Evolutionary conservation across 2,329 filamentous ascomycete species (phyloP).

Genomic region (Claviceps purpurea): DNA sequence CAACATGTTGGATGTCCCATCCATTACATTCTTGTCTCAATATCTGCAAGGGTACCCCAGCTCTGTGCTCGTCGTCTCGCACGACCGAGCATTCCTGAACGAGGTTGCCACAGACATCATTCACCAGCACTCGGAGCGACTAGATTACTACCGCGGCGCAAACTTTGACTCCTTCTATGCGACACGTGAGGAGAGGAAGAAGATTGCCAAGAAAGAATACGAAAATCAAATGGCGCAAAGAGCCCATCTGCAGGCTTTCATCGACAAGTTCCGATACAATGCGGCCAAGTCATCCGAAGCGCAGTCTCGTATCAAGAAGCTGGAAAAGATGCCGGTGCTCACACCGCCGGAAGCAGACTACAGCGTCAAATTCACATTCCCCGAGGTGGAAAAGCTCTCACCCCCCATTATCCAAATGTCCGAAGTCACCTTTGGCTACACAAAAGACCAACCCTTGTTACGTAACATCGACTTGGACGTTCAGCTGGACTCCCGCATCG

Average conservation of each 20-base stretch:
- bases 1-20: conserved; percentile 99
- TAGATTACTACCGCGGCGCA: conserved; percentile 97
- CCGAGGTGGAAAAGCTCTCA: conserved; percentile 92
- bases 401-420: conserved; percentile 98
- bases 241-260: conserved; percentile 91
- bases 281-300: conserved; percentile 97
- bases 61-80: conserved; percentile 89
- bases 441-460: conserved; percentile 63
- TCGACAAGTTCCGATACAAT: conserved; percentile 99
- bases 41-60: conserved; percentile 92
- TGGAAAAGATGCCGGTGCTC: conserved; percentile 91
- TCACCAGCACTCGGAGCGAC: conserved; percentile 89
- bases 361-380: conserved; percentile 92
- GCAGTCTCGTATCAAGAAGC: conserved; percentile 96
- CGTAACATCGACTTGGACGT: conserved; percentile 87
- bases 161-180: conserved; percentile 98
- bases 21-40: conserved; percentile 92
- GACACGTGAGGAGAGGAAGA: conserved; percentile 91
- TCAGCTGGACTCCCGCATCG: conserved; percentile 93
- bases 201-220: conserved; percentile 93
- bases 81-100: conserved; percentile 98
- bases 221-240: conserved; percentile 95
- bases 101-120: conserved; percentile 99
- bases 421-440: conserved; percentile 82
- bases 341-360: conserved; percentile 88